phyloP scores from a whole-genome alignment of 768 basidiomycete species.

The Tulasnella sp. region DNA sequence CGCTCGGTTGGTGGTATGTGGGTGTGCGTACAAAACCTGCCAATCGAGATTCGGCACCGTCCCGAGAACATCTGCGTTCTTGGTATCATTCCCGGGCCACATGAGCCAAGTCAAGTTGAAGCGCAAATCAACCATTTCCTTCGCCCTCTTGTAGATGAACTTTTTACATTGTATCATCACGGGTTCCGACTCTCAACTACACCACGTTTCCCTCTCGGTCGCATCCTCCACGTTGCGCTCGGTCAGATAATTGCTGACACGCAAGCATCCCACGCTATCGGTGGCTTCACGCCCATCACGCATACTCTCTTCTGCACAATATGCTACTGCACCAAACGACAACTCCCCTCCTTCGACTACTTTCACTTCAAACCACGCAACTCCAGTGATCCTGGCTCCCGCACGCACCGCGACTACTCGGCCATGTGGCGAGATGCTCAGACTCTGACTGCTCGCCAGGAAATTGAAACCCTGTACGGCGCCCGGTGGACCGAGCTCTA shows the following conservation, averaged over 20 bases:
- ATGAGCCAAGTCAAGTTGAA: constrained; percentile 35
- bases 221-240: constrained; percentile 34
- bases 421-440: neutral
- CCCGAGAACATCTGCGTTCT: constrained; percentile 42
- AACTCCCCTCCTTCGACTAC: neutral
- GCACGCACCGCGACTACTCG: neutral
- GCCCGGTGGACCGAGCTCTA: constrained; percentile 38
- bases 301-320: neutral
- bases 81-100: constrained; percentile 42
- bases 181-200: constrained; percentile 38
- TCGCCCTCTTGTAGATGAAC: constrained; percentile 38
- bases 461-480: constrained; percentile 33
- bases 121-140: constrained; percentile 39
- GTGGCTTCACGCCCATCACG: constrained; percentile 32
- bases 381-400: too few species aligned
- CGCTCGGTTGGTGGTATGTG: constrained; percentile 39
- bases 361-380: neutral
- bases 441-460: neutral
- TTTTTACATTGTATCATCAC: constrained; percentile 36
- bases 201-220: constrained; percentile 31
- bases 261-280: constrained; percentile 34
- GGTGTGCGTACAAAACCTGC: constrained; percentile 43
- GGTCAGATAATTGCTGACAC: constrained; percentile 41
- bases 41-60: constrained; percentile 37
- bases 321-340: neutral